Conservation (phyloP, 2,329 filamentous ascomycete species). For the Bipolaris oryzae region DNA sequence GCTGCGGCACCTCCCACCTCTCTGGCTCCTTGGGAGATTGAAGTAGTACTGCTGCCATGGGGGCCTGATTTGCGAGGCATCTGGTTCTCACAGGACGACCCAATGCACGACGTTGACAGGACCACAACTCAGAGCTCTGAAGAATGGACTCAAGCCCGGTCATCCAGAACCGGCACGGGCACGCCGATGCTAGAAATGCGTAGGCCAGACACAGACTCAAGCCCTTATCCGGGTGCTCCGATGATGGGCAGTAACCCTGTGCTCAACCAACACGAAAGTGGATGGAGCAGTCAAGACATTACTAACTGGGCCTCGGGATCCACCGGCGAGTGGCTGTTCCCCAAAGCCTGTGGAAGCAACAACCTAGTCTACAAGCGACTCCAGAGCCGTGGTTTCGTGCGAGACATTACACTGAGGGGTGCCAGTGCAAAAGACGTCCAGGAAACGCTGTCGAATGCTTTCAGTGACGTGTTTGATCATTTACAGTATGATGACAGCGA, state of each 20-base stretch:
- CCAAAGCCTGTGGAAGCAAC: constrained; percentile 69
- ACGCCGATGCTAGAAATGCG: constrained; percentile 13
- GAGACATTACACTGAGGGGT: constrained; percentile 65
- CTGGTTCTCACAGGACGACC: constrained; percentile 56
- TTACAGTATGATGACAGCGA: constrained; percentile 37
- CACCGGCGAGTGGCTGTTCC: constrained; percentile 65
- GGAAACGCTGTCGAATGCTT: constrained; percentile 65
- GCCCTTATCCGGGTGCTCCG: constrained; percentile 23
- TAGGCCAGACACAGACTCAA: constrained; percentile 34
- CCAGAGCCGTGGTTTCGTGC: constrained; percentile 74
- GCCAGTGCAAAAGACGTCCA: constrained; percentile 72
- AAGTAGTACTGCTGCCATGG: constrained; percentile 78
- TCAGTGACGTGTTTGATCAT: constrained; percentile 59
- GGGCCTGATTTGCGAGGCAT: constrained; percentile 59
- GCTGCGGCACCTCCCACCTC: constrained; percentile 64
- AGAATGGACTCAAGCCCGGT: constrained; percentile 54
- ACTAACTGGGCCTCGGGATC: constrained; percentile 55
- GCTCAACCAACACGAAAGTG: constrained; percentile 49
- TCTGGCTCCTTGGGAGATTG: constrained; percentile 71
- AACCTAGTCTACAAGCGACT: constrained; percentile 72
- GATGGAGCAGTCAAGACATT: constrained; percentile 57
- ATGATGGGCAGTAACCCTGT: constrained; percentile 21
- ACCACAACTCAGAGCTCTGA: constrained; percentile 52
- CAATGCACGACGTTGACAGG: constrained; percentile 43
- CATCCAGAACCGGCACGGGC: constrained; percentile 16